phyloP scores from a whole-genome alignment of 495 filamentous ascomycete species.

The Xylaria bambusicola region DNA sequence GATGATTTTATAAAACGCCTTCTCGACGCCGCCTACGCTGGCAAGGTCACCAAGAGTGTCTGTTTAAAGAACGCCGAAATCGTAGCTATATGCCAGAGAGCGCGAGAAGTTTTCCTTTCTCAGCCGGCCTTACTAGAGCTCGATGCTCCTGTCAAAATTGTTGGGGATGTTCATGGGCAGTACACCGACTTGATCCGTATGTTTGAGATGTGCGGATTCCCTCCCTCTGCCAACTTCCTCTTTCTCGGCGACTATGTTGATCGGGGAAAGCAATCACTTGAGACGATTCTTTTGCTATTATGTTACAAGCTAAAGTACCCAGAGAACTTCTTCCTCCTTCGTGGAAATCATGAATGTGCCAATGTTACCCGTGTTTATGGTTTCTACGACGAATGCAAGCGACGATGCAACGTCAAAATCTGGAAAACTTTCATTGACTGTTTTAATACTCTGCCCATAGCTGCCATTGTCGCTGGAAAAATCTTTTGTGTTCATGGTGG shows the following conservation, averaged over 20 bases:
- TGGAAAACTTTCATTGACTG: slow-evolving; percentile 99
- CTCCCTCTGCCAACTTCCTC: slow-evolving; percentile 88
- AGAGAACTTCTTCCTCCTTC: slow-evolving; percentile 97
- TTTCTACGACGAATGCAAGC: slow-evolving; percentile 99
- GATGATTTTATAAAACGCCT: slow-evolving; percentile 97
- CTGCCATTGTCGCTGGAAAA: slow-evolving; percentile 94
- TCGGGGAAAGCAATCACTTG: slow-evolving; percentile 93
- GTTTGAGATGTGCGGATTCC: slow-evolving; percentile 99
- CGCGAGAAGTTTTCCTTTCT: slow-evolving; percentile 82
- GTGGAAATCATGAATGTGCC: slow-evolving; percentile 97
- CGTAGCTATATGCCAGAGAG: slow-evolving; percentile 82
- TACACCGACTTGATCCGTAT: slow-evolving; percentile 96
- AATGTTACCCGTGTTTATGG: slow-evolving; percentile 98
- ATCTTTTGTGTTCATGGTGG: slow-evolving; percentile 99
- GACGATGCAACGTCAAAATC: slow-evolving; percentile 94
- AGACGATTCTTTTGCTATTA: slow-evolving; percentile 91
- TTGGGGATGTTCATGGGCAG: slow-evolving; percentile 97
- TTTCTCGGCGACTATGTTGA: slow-evolving; percentile 99
- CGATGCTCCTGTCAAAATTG: slow-evolving; percentile 96
- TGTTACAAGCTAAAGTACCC: slow-evolving; percentile 99
- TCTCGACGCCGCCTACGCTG: slow-evolving; percentile 90
- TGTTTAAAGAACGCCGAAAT: slow-evolving; percentile 98
- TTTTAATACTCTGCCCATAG: slow-evolving; percentile 95
- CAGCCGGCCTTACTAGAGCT: slow-evolving; percentile 93
- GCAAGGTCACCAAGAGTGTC: slow-evolving; percentile 95